A percentile compares a stretch with the other conserved stretches of the same genome.
These are phyloP conservation scores for Globisporangium emineosum DNA, from an alignment of 352 stramenopile genomes.

Conservation along the genomic window DNA sequence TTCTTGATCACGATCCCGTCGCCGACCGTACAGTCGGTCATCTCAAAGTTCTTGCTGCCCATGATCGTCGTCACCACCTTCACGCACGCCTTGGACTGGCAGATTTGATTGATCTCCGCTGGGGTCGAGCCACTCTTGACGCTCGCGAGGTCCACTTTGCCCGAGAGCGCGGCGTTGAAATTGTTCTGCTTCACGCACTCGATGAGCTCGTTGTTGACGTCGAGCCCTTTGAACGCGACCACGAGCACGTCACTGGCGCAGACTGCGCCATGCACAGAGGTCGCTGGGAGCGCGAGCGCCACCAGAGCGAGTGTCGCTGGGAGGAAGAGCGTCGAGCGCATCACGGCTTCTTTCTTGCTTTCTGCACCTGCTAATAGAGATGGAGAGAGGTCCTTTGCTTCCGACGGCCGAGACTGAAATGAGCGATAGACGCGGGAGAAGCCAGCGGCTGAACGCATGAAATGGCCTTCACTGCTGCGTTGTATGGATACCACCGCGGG, in stretches of 20 bases:
- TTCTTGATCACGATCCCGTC: slow-evolving; percentile 45
- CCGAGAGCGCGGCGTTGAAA: slow-evolving; percentile 44
- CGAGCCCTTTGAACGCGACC: slow-evolving; percentile 43
- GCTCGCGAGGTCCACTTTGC: slow-evolving; percentile 39
- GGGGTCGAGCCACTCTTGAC: slow-evolving; percentile 31
- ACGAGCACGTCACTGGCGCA: slow-evolving; percentile 44
- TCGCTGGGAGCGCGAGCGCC: slow-evolving; percentile 21
- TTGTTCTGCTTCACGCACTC: slow-evolving; percentile 49
- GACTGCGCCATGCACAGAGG: slow-evolving; percentile 23
- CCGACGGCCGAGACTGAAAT: slow-evolving; percentile 32
- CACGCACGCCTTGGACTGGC: slow-evolving; percentile 35
- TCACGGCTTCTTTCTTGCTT: slow-evolving; percentile 4
- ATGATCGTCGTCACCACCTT: slow-evolving; percentile 45
- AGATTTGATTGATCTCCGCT: slow-evolving; percentile 38
- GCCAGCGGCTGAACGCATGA: background rate
- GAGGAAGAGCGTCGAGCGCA: slow-evolving; percentile 10
- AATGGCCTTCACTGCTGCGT: background rate
- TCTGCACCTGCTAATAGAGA: slow-evolving; percentile 8
- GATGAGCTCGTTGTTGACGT: slow-evolving; percentile 46
- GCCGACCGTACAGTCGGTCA: slow-evolving; percentile 56
- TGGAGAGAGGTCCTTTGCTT: slow-evolving; percentile 22
- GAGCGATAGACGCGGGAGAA: slow-evolving; percentile 6
- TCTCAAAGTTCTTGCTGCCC: slow-evolving; percentile 42
- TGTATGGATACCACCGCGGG: background rate
- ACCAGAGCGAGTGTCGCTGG: slow-evolving; percentile 14